These are phyloP conservation scores for Colletotrichum sp. DNA, from an alignment of 2,329 filamentous ascomycete genomes.

Conservation along the genomic window DNA sequence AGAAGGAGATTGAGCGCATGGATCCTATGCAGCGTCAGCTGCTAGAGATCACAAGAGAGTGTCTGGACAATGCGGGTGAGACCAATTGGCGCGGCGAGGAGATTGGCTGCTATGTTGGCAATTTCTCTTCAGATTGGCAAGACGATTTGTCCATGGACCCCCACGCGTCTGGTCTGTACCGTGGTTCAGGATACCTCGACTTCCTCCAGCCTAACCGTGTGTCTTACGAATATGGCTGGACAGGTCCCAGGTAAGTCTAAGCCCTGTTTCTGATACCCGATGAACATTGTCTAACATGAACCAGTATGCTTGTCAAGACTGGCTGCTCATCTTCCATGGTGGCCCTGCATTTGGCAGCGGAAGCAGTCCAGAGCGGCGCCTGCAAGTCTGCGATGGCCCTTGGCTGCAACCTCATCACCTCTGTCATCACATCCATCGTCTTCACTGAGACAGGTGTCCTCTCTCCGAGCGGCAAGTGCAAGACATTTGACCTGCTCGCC, in stretches of 20 bases:
- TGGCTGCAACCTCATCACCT: slow-evolving; percentile 34
- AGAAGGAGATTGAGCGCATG: slow-evolving; percentile 29
- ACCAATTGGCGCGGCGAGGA: slow-evolving; percentile 28
- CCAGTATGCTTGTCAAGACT: slow-evolving; percentile 38
- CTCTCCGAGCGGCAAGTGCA: slow-evolving; percentile 28
- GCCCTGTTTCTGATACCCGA: accelerated
- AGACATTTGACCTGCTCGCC: slow-evolving; percentile 42
- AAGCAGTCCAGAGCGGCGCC: slow-evolving; percentile 29
- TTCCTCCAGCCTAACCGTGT: slow-evolving; percentile 34
- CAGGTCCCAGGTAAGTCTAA: slow-evolving; percentile 31
- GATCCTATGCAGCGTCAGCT: slow-evolving; percentile 34
- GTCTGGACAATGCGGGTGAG: slow-evolving; percentile 32
- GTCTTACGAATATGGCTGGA: slow-evolving; percentile 35
- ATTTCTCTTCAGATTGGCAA: slow-evolving; percentile 32
- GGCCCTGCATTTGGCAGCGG: slow-evolving; percentile 35
- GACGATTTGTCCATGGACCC: slow-evolving; percentile 17
- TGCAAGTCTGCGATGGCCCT: slow-evolving; percentile 33
- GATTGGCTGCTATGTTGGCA: slow-evolving; percentile 32
- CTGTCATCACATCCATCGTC: slow-evolving; percentile 5
- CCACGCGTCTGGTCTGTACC: slow-evolving; percentile 20
- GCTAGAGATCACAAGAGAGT: slow-evolving; percentile 32
- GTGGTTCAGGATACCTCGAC: slow-evolving; percentile 19
- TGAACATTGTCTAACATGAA: background rate
- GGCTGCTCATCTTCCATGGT: slow-evolving; percentile 38
- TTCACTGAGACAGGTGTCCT: slow-evolving; percentile 30